Evolutionary conservation across 768 basidiomycete genomes (phyloP).

Genomic region (Pholiota microspora): DNA sequence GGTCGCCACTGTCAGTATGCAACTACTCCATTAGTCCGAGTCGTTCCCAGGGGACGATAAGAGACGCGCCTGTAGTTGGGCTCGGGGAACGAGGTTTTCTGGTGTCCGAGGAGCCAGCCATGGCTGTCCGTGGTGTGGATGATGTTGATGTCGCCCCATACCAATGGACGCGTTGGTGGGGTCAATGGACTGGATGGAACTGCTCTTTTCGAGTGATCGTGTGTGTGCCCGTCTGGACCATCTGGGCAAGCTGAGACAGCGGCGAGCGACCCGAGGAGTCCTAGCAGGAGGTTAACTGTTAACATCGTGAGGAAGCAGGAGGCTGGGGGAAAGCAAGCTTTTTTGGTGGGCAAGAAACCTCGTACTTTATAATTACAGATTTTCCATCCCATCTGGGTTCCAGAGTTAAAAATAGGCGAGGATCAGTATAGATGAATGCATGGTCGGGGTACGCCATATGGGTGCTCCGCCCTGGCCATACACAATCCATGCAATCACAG

Average conservation of each 20-base stretch:
- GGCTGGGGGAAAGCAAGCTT: neutral
- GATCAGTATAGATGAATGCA: neutral
- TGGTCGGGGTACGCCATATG: neutral
- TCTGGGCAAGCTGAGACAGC: conserved; percentile 24
- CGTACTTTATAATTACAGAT: neutral
- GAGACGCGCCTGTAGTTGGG: conserved; percentile 54
- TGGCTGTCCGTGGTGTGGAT: conserved; percentile 85
- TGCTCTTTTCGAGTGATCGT: conserved; percentile 32
- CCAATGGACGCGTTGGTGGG: conserved; percentile 62
- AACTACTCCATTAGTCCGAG: conserved; percentile 12
- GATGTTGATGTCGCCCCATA: conserved; percentile 90
- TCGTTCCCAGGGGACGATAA: neutral
- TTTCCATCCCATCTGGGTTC: neutral
- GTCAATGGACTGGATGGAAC: conserved; percentile 42
- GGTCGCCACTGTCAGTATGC: conserved; percentile 28
- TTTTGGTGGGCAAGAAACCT: neutral
- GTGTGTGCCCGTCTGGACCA: conserved; percentile 25
- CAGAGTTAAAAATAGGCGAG: neutral
- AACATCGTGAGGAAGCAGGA: conserved; percentile 11
- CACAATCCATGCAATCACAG: neutral
- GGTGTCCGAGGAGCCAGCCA: conserved; percentile 75
- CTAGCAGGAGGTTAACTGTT: conserved; percentile 11
- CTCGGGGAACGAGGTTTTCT: conserved; percentile 68
- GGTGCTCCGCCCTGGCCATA: neutral
- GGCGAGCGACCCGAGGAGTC: conserved; percentile 12